phyloP scores from a whole-genome alignment of 176 grass and related monocot species.

The Triticum timopheevii region DNA sequence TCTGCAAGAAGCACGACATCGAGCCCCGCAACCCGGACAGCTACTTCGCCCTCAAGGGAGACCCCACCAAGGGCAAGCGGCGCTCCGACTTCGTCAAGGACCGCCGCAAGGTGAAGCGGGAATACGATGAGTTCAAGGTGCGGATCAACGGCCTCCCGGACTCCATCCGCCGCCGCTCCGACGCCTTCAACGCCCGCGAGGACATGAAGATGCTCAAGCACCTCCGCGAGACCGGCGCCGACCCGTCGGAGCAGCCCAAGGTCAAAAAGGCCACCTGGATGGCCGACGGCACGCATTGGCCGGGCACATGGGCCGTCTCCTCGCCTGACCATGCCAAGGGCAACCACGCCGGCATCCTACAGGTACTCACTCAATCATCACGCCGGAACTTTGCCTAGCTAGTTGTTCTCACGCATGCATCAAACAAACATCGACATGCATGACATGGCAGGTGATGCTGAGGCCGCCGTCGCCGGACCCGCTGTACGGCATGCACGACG shows the following conservation, averaged over 20 bases:
- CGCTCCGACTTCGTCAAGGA: slow-evolving; percentile 90
- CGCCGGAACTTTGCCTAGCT: too few species aligned
- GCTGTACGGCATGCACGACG: slow-evolving; percentile 69
- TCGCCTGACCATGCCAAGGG: slow-evolving; percentile 72
- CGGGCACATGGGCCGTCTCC: slow-evolving; percentile 58
- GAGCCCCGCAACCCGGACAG: slow-evolving; percentile 91
- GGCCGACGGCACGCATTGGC: slow-evolving; percentile 98
- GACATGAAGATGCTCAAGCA: slow-evolving; percentile 98
- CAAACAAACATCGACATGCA: not conserved
- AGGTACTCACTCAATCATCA: slow-evolving; percentile 31
- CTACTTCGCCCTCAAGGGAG: slow-evolving; percentile 88
- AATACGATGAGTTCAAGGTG: slow-evolving; percentile 98
- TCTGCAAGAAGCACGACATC: slow-evolving; percentile 95
- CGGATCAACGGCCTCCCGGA: slow-evolving; percentile 93
- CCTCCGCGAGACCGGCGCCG: slow-evolving; percentile 72
- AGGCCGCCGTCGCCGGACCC: slow-evolving; percentile 72
- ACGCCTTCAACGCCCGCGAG: slow-evolving; percentile 94
- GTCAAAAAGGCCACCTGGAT: slow-evolving; percentile 96
- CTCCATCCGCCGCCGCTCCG: slow-evolving; percentile 77
- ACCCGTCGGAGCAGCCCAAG: slow-evolving; percentile 77
- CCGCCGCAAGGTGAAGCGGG: slow-evolving; percentile 81
- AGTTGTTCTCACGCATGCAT: too few species aligned
- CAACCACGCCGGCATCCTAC: slow-evolving; percentile 85
- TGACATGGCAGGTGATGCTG: slow-evolving; percentile 65
- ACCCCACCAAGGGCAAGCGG: slow-evolving; percentile 91